phyloP scores from a whole-genome alignment of 441 rosid species.

The Kokia cookei region DNA sequence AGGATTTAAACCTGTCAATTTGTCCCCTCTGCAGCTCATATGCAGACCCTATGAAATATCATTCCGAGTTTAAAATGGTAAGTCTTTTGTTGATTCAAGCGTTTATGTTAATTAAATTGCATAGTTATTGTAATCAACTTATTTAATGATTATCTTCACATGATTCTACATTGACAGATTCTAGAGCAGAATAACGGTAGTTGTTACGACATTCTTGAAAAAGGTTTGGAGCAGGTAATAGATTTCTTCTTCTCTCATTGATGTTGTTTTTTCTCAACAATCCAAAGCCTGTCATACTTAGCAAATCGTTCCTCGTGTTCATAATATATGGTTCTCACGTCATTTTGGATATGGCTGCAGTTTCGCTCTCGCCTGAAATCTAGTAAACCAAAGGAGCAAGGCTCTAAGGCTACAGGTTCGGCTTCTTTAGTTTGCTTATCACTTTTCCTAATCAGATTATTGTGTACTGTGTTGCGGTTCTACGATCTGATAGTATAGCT shows the following conservation, averaged over 20 bases:
- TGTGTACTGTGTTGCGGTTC: not conserved
- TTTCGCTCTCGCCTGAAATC: conserved; percentile 18
- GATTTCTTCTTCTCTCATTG: not conserved
- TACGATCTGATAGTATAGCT: not conserved
- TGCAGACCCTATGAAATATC: not conserved
- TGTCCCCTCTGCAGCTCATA: too few relatives aligned
- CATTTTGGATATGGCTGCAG: conserved; percentile 27
- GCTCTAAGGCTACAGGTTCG: conserved; percentile 37
- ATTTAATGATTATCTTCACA: not conserved
- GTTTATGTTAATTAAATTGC: not conserved
- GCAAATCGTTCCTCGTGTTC: not conserved
- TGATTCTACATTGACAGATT: conserved; percentile 16
- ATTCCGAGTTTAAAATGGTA: conserved; percentile 38
- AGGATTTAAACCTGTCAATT: too few relatives aligned
- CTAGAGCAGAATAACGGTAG: conserved; percentile 34
- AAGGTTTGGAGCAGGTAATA: conserved; percentile 42
- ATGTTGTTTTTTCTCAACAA: not conserved
- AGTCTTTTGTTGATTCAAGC: conserved; percentile 6
- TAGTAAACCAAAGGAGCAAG: conserved; percentile 16
- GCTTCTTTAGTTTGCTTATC: not conserved
- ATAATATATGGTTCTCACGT: conserved; percentile 5
- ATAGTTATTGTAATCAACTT: not conserved
- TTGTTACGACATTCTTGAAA: conserved; percentile 25
- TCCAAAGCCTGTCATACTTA: not conserved
- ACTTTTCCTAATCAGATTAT: not conserved